phyloP scores from a whole-genome alignment of 495 filamentous ascomycete species.

The Entonaema liquescens region DNA sequence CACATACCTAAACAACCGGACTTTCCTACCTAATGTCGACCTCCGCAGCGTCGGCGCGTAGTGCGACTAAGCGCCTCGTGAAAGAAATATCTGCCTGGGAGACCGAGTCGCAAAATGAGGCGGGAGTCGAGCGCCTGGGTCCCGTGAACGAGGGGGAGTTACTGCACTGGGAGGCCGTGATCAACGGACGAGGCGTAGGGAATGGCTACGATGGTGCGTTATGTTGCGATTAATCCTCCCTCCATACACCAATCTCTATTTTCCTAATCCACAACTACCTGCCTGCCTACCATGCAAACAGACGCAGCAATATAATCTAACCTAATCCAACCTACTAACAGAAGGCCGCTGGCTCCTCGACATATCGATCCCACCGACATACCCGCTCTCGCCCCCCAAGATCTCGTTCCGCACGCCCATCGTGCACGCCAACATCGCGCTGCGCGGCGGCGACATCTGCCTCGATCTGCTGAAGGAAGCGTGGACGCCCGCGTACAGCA shows the following conservation, averaged over 20 bases:
- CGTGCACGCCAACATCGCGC: slow-evolving; percentile 86
- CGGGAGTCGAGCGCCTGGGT: slow-evolving; percentile 66
- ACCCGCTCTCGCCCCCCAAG: slow-evolving; percentile 78
- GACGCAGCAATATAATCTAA: slow-evolving; percentile 36
- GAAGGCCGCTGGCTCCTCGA: slow-evolving; percentile 85
- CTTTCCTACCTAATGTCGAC: slow-evolving; percentile 11
- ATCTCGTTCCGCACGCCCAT: slow-evolving; percentile 82
- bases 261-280: neutral
- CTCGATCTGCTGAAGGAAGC: slow-evolving; percentile 82
- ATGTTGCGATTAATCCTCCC: neutral
- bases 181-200: slow-evolving; percentile 71
- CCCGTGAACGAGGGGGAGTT: slow-evolving; percentile 76
- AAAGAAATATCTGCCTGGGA: slow-evolving; percentile 56
- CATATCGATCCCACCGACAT: slow-evolving; percentile 78
- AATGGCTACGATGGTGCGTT: slow-evolving; percentile 74
- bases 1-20: too few relatives aligned
- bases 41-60: slow-evolving; percentile 27
- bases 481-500: slow-evolving; percentile 87
- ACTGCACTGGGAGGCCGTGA: slow-evolving; percentile 78
- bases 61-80: slow-evolving; percentile 53
- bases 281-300: neutral
- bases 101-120: slow-evolving; percentile 49
- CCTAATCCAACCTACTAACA: slow-evolving; percentile 34
- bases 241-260: slow-evolving; percentile 5
- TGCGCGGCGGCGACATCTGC: slow-evolving; percentile 90